Conservation (phyloP, 306 rosid genomes). For the Lathyrus tuberosus region DNA sequence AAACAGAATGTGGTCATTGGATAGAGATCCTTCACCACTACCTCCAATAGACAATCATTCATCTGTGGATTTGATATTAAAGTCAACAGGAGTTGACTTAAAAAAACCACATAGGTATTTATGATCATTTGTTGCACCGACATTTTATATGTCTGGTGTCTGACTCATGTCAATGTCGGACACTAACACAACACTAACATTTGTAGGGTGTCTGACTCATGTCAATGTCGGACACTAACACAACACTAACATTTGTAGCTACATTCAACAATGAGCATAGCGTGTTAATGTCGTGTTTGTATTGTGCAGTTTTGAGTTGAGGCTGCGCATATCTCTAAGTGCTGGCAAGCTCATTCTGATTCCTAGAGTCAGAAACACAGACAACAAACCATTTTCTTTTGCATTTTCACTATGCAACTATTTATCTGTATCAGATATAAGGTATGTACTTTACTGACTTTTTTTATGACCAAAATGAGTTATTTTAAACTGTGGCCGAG, state of each 20-base stretch:
- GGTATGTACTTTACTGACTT: constrained; percentile 45
- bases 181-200: too few relatives aligned
- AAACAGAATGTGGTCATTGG: constrained; percentile 72
- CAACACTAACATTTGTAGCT: not conserved
- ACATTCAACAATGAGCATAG: not conserved
- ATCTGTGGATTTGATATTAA: constrained; percentile 69
- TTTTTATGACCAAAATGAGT: too few relatives aligned
- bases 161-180: not conserved
- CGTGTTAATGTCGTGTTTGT: not conserved
- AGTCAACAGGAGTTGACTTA: constrained; percentile 61
- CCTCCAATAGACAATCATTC: constrained; percentile 66
- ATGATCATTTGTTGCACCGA: not conserved
- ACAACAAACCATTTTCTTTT: constrained; percentile 60
- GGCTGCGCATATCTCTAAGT: constrained; percentile 63
- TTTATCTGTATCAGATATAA: constrained; percentile 73
- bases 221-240: too few relatives aligned
- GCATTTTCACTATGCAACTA: constrained; percentile 66
- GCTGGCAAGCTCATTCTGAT: constrained; percentile 68
- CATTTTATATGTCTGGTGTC: not conserved
- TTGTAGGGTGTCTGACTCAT: too few relatives aligned
- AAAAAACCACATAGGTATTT: constrained; percentile 65
- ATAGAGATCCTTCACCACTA: constrained; percentile 64
- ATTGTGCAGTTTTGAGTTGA: constrained; percentile 64
- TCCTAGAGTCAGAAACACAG: constrained; percentile 69
- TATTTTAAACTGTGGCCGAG: too few relatives aligned